Percentiles rank a stretch among this genome's conserved stretches.
phyloP scores from a whole-genome alignment of 805 yeast species.

The Metschnikowia dekortorum region DNA sequence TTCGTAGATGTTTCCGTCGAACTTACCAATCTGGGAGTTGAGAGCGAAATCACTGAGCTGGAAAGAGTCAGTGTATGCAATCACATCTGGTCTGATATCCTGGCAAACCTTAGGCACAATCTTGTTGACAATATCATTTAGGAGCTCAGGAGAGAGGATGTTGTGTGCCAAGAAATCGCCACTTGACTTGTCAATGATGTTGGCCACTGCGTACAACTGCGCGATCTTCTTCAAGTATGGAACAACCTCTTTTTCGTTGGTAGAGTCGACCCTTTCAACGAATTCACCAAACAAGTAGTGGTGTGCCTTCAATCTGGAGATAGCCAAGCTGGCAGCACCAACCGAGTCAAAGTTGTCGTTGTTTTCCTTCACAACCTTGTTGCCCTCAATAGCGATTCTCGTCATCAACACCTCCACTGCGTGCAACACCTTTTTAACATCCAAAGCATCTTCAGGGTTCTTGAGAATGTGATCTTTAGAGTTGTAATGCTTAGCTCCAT shows the following conservation, averaged over 20 bases:
- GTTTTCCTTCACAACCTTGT: slow-evolving; percentile 15
- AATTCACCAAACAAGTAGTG: slow-evolving; percentile 17
- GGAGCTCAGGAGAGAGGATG: slow-evolving; percentile 12
- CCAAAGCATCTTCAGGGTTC: slow-evolving; percentile 11
- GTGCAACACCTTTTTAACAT: slow-evolving; percentile 12
- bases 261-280: slow-evolving; percentile 8
- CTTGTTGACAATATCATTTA: slow-evolving; percentile 16
- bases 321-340: slow-evolving; percentile 17
- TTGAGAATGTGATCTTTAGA: slow-evolving; percentile 10
- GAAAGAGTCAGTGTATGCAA: slow-evolving; percentile 19
- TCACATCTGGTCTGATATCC: slow-evolving; percentile 17
- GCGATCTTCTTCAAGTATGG: slow-evolving; percentile 15
- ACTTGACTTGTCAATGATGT: slow-evolving; percentile 17
- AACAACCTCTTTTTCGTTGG: slow-evolving; percentile 11
- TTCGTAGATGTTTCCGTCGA: slow-evolving; percentile 20
- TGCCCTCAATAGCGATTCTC: slow-evolving; percentile 17
- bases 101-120: slow-evolving; percentile 14
- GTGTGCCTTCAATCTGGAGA: slow-evolving; percentile 20
- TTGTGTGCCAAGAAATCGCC: slow-evolving; percentile 17
- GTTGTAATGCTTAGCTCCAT: slow-evolving; percentile 15
- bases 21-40: slow-evolving; percentile 18
- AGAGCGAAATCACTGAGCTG: slow-evolving; percentile 16
- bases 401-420: slow-evolving; percentile 18
- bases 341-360: slow-evolving; percentile 17
- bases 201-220: slow-evolving; percentile 17